Evolutionary conservation across 2,329 filamentous ascomycete genomes (phyloP).

Genomic region (Xylaria sp.): DNA sequence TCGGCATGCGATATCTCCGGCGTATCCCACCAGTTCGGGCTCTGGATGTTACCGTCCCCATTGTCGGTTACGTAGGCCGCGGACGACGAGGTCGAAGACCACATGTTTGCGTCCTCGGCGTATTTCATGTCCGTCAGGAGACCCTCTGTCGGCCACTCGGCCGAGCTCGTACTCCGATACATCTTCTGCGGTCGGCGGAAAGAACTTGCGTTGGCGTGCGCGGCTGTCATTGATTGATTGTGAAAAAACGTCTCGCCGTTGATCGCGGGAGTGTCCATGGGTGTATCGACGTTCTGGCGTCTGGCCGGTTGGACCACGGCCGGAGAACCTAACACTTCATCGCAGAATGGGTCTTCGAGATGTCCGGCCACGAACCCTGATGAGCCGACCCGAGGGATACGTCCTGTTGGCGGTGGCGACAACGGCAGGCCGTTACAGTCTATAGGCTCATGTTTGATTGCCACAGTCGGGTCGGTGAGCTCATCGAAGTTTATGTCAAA

Average conservation of each 20-base stretch:
- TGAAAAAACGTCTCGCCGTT: constrained; percentile 41
- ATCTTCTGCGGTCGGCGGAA: constrained; percentile 29
- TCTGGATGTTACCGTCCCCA: constrained; percentile 29
- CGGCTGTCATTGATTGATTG: constrained; percentile 26
- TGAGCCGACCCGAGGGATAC: constrained; percentile 40
- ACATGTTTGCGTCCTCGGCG: constrained; percentile 26
- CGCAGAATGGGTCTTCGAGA: constrained; percentile 49
- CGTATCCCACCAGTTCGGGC: constrained; percentile 45
- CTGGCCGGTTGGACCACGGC: constrained; percentile 30
- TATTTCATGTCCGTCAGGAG: constrained; percentile 43
- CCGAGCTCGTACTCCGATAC: constrained; percentile 44
- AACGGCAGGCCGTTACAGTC: constrained; percentile 43
- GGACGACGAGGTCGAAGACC: constrained; percentile 36
- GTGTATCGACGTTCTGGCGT: constrained; percentile 35
- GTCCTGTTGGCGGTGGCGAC: constrained; percentile 47
- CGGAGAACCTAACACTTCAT: constrained; percentile 37
- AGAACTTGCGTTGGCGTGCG: constrained; percentile 32
- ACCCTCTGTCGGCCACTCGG: constrained; percentile 50
- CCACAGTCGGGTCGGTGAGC: constrained; percentile 24
- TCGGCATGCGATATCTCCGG: constrained; percentile 14
- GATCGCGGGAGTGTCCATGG: constrained; percentile 43
- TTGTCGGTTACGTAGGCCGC: constrained; percentile 38
- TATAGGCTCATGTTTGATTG: constrained; percentile 40
- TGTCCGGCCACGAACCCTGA: constrained; percentile 46
- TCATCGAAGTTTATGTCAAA: constrained; percentile 37